Evolutionary conservation across 1,139 yeast genomes (phyloP).

Genomic region (Saccharomyces hybrid): DNA sequence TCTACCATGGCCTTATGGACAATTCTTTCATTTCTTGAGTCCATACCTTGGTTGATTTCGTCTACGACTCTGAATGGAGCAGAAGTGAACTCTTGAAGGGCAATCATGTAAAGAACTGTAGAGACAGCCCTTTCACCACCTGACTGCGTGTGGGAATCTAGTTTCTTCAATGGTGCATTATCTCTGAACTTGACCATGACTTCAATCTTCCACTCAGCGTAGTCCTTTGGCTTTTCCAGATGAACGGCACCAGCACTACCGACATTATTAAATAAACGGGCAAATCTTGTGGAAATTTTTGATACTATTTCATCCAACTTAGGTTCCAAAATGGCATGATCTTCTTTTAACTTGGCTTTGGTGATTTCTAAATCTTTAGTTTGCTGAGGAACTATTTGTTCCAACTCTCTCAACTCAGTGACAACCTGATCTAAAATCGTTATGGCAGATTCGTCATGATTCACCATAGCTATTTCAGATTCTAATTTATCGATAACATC

Average conservation of each 20-base stretch:
- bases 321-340: slow-evolving; percentile 50
- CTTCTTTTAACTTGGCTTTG: slow-evolving; percentile 35
- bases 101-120: slow-evolving; percentile 82
- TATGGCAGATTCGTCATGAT: slow-evolving; percentile 37
- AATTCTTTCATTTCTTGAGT: slow-evolving; percentile 79
- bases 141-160: slow-evolving; percentile 84
- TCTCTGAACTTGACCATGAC: slow-evolving; percentile 85
- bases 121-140: slow-evolving; percentile 98
- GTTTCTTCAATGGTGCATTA: slow-evolving; percentile 54
- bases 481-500: slow-evolving; percentile 33
- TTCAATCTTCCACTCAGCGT: slow-evolving; percentile 73
- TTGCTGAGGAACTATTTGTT: slow-evolving; percentile 27
- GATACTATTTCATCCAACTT: slow-evolving; percentile 44
- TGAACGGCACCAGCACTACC: slow-evolving; percentile 82
- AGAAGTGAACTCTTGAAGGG: slow-evolving; percentile 80
- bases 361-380: slow-evolving; percentile 26
- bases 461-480: slow-evolving; percentile 33
- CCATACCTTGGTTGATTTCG: slow-evolving; percentile 99
- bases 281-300: slow-evolving; percentile 54
- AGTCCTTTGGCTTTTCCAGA: slow-evolving; percentile 46
- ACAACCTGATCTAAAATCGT: slow-evolving; percentile 34
- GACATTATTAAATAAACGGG: slow-evolving; percentile 57
- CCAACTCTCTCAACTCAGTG: slow-evolving; percentile 19
- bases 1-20: slow-evolving; percentile 84
- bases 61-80: slow-evolving; percentile 96